A percentile compares a stretch with the other conserved stretches of the same genome.
These are phyloP conservation scores for Pseudopithomyces maydicus DNA, from an alignment of 2,329 filamentous ascomycete species.

Conservation along the genomic window DNA sequence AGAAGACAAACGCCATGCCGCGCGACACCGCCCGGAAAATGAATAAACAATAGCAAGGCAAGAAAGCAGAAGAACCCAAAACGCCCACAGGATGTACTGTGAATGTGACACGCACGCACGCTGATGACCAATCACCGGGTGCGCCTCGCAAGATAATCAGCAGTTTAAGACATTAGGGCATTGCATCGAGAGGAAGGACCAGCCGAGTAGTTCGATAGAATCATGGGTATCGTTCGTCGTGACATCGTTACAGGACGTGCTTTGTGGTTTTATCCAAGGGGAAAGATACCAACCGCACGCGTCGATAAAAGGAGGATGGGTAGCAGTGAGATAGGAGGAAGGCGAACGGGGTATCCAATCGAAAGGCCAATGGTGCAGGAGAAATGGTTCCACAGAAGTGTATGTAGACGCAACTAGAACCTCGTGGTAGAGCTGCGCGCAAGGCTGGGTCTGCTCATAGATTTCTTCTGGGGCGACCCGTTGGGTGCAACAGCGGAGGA, in stretches of 20 bases:
- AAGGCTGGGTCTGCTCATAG: slow-evolving; percentile 28
- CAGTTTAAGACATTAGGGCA: slow-evolving; percentile 25
- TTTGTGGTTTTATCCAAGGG: slow-evolving; percentile 17
- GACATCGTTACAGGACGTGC: slow-evolving; percentile 35
- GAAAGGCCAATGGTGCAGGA: neutral
- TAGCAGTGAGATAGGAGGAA: slow-evolving; percentile 10
- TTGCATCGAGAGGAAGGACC: slow-evolving; percentile 14
- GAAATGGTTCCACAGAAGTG: neutral
- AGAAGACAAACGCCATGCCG: too few species aligned
- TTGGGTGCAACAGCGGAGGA: slow-evolving; percentile 37
- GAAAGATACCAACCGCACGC: neutral
- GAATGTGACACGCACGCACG: neutral
- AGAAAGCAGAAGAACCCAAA: neutral
- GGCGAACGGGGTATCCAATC: neutral
- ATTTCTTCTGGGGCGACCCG: slow-evolving; percentile 41
- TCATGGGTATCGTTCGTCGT: slow-evolving; percentile 47
- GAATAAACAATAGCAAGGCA: neutral
- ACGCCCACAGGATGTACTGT: neutral
- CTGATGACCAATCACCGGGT: neutral
- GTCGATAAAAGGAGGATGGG: slow-evolving; percentile 13
- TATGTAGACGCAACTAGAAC: slow-evolving; percentile 26
- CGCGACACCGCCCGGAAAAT: neutral
- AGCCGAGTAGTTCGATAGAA: slow-evolving; percentile 26
- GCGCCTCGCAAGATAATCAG: slow-evolving; percentile 21
- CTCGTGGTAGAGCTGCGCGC: slow-evolving; percentile 39